A percentile compares a stretch with the other conserved stretches of the same genome.
Evolutionary conservation across 371 early-diverging fungal genomes (phyloP).

Genomic region (Mortierella sp.): DNA sequence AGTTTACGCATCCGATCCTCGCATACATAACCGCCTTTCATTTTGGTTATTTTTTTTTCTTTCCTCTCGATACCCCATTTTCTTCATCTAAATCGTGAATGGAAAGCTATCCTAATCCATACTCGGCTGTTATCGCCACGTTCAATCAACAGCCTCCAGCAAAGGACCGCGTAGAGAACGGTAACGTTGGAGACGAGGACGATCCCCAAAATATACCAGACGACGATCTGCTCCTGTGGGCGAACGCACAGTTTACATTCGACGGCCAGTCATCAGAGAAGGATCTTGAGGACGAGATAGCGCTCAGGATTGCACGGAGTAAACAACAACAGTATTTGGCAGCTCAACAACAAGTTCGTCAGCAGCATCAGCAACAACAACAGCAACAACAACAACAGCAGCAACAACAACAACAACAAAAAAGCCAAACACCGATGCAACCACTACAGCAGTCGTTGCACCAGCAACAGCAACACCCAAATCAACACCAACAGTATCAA

Average conservation of each 20-base stretch:
- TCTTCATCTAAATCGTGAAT: slow-evolving; percentile 14
- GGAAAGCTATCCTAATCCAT: slow-evolving; percentile 45
- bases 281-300: slow-evolving; percentile 48
- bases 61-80: background rate
- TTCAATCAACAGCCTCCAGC: slow-evolving; percentile 26
- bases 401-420: background rate
- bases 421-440: slow-evolving; percentile 5
- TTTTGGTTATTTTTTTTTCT: background rate
- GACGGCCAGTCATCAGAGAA: slow-evolving; percentile 61
- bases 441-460: slow-evolving; percentile 3
- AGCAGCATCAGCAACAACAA: slow-evolving; percentile 6
- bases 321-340: slow-evolving; percentile 38
- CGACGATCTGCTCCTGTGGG: slow-evolving; percentile 76
- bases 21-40: too few relatives aligned
- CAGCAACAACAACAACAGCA: slow-evolving; percentile 2
- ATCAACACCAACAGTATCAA: slow-evolving; percentile 8
- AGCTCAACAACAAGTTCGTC: slow-evolving; percentile 23
- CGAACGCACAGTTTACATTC: slow-evolving; percentile 79
- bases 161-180: background rate
- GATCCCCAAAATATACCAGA: slow-evolving; percentile 49
- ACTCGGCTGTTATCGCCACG: slow-evolving; percentile 37
- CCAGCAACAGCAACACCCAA: slow-evolving; percentile 21
- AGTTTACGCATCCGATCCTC: background rate
- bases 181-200: slow-evolving; percentile 22
- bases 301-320: slow-evolving; percentile 33